Base-by-base conservation (phyloP, 805 yeast genomes). In the Ogataea neopini region DNA sequence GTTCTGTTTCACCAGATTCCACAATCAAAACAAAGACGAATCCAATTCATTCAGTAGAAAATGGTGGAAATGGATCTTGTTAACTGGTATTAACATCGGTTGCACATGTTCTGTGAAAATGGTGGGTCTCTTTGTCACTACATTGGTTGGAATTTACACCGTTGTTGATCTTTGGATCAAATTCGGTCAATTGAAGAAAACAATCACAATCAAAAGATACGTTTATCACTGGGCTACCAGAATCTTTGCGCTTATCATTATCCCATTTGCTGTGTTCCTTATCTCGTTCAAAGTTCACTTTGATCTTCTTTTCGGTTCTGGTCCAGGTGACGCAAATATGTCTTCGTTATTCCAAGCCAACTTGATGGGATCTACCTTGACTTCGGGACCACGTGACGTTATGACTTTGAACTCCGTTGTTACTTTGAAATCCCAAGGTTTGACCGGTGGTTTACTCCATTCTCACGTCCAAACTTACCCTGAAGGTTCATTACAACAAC, bases 51-150 rank as follows among this genome's bases (percentile, higher is more conserved):
- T 91, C 62, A 63, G 86, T 10, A 73, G 83, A 60, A 77, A 80
- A 62, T 92, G 99, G 97, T 94, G 96, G 96, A 82, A 81, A 64
- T 92, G 97, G 96, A 69, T 94, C 44, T 58, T 85, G 19, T 70
- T 86, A 49, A 86, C 96, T 7, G 99, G 99, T 55, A 70, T 89
- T 44, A 74, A 81, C 39, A 81, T 94, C 60, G 98, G 99, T 35
- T 87, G 94, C 66, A 86, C 91, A 15, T 85, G 92, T 63, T 86
- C 96, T 23, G 96, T 90, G 48, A 94, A 94, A 70, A 89, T 91
- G 96, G 98, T 94, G 49, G 99, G 99, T 59, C 76, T 92, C 47
- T 88, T 94, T 61, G 88, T 88, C 51, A 92, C 96, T 48, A 68
- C 89, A 14, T 71, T 90, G 53, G 90, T 94, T 47, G 99, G 99